Percentiles rank a stretch among this genome's conserved stretches.
These are phyloP conservation scores for Prunus persica DNA, from an alignment of 306 rosid species.

Conservation along the genomic window Prunus_persica_NCBIv2 NC_034009.1:41021501-41022000, in stretches of 20 bases:
- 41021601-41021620: slow-evolving; percentile 12
- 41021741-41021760: slow-evolving; percentile 76
- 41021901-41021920: no score
- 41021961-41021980: no score
- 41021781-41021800: slow-evolving; percentile 25
- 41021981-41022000: no score
- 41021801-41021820: background rate
- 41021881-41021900: no score
- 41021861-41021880: background rate
- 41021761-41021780: slow-evolving; percentile 44
- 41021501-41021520: slow-evolving; percentile 64
- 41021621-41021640: background rate
- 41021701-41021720: slow-evolving; percentile 18
- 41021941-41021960: no score
- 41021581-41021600: slow-evolving; percentile 48
- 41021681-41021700: background rate
- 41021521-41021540: slow-evolving; percentile 76
- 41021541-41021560: slow-evolving; percentile 74
- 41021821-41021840: background rate
- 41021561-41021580: slow-evolving; percentile 70
- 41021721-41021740: slow-evolving; percentile 52
- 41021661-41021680: background rate
- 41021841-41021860: background rate
- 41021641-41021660: background rate
- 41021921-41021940: no score